Evolutionary conservation across 495 filamentous ascomycete species (phyloP), one percentile per base, ranked within the genome.

Genomic region (Trypethelium eluteriae): DNA sequence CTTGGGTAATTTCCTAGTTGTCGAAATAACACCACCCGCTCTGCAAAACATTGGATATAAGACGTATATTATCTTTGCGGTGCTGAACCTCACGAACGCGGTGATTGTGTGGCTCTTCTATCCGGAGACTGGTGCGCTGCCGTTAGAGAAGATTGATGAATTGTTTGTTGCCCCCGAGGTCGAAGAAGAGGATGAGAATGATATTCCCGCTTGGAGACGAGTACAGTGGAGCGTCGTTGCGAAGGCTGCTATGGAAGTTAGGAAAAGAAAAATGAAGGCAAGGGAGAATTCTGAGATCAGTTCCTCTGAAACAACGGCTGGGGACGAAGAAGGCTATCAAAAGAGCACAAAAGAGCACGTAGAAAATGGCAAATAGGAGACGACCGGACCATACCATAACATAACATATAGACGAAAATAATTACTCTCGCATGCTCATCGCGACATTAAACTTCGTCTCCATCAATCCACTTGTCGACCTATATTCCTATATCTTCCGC

Each of bases 61-160:
- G 39, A 76, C 74, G 1, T 76, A 75, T 69, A 68, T 76, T 41
- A 74, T 76, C 59, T 76, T 76, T 59, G 73, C 70, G 38, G 49
- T 53, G 9, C 49, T 53, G 49, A 53, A 53, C 16, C 16, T 53
- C 16, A 2, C 49, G 5, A 53, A 53, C 25, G 49, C 10, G 16
- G 5, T 53, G 10, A 53, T 53, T 18, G 49, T 53, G 5, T 53
- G 9, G 9, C 10, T 53, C 7, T 53, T 53, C 49, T 53, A 53
- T 53, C 49, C 49, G 7, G 49, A 53, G 49, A 53, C 49, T 14
- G n/a, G 49, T 53, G 16, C 10, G 49, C 49, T 53, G 49, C 49
- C 49, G 7, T 18, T 53, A 18, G 49, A 53, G 25, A 53, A 18
- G 49, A 53, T 53, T 14, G 49, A 53, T 18, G 49, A 53, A 18